Conservation (phyloP, 306 rosid species). For the Sicyos edulis region DNA sequence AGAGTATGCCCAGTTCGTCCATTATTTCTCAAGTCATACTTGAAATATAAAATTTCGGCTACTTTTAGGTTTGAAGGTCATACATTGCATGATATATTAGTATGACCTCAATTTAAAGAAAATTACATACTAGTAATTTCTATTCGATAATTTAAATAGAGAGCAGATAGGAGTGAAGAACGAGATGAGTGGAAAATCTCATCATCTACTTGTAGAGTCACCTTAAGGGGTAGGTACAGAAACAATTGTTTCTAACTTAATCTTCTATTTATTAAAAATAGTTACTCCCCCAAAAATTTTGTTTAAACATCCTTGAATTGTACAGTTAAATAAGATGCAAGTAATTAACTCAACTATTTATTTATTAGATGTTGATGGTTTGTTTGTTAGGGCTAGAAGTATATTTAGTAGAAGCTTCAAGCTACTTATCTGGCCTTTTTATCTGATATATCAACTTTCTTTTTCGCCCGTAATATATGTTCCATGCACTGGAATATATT, state of each 20-base stretch:
- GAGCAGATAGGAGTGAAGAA: constrained; percentile 41
- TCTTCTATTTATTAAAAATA: constrained; percentile 17
- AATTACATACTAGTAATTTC: neutral
- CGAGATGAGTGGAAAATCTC: constrained; percentile 42
- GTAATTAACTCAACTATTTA: no score
- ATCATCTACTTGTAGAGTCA: constrained; percentile 39
- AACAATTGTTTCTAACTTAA: neutral
- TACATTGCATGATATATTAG: neutral
- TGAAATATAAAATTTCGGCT: neutral
- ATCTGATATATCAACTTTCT: no score
- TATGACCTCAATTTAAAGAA: neutral
- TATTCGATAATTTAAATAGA: neutral
- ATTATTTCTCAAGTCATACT: neutral
- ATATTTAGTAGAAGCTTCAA: no score
- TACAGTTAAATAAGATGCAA: constrained; percentile 78
- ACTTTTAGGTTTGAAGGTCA: neutral
- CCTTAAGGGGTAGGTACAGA: constrained; percentile 55
- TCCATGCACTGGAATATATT: no score
- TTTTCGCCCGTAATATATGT: no score
- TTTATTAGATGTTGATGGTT: no score
- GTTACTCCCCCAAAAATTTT: constrained; percentile 6
- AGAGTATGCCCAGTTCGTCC: no score
- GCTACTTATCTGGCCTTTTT: no score
- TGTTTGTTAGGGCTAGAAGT: no score
- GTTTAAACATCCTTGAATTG: constrained; percentile 23